phyloP scores from a whole-genome alignment of 2,329 filamentous ascomycete species.

The Eutypella sp. region DNA sequence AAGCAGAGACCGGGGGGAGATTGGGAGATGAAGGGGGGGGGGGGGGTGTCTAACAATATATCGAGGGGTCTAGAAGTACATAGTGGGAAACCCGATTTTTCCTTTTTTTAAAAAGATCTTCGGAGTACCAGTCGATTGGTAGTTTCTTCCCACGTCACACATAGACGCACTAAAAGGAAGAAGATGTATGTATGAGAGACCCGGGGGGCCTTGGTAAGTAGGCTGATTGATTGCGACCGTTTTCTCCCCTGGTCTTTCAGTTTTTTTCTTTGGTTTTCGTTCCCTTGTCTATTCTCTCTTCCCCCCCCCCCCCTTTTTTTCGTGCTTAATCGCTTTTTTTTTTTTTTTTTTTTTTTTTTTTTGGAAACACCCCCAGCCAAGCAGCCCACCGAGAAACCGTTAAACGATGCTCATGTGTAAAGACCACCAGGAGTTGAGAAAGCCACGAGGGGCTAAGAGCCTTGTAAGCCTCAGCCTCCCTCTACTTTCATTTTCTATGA shows the following conservation, averaged over 20 bases:
- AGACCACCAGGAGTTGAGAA: not conserved
- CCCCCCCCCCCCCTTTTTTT: no score
- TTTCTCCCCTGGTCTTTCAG: no score
- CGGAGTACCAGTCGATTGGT: not conserved
- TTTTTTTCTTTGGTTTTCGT: no score
- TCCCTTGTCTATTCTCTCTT: no score
- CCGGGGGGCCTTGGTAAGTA: not conserved
- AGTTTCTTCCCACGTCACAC: not conserved
- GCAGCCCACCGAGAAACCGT: not conserved
- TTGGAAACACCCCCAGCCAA: no score
- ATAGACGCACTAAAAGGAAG: not conserved
- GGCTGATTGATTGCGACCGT: not conserved
- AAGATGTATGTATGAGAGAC: not conserved
- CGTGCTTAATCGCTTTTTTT: no score
- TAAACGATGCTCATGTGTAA: not conserved
- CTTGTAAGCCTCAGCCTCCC: not conserved
- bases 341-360: no score
- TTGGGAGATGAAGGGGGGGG: not conserved
- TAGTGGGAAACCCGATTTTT: no score
- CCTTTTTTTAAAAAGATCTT: no score
- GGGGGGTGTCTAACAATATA: slow-evolving; percentile 2
- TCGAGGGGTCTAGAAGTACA: not conserved
- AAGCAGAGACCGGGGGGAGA: slow-evolving; percentile 1
- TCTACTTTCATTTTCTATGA: not conserved
- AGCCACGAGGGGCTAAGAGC: not conserved